Conservation (phyloP, 768 basidiomycete genomes). For the Lactifluus hygrophoroides region DNA sequence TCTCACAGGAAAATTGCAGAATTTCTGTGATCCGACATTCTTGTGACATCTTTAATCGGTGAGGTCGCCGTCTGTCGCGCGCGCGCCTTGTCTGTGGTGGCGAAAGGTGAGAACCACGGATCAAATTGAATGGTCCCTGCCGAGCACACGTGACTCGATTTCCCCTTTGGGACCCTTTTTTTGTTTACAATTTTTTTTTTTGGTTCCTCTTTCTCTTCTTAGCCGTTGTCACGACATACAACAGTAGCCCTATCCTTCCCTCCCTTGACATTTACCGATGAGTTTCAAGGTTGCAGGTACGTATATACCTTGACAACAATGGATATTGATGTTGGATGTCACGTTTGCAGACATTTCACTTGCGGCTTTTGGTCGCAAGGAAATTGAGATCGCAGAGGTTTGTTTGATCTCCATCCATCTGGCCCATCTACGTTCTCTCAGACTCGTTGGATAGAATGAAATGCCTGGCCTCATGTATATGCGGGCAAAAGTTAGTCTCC, state of each 20-base stretch:
- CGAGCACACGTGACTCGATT: not conserved
- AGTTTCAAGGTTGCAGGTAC: conserved; percentile 87
- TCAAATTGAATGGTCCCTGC: too few relatives aligned
- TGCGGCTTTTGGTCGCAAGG: conserved; percentile 99
- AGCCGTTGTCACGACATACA: not conserved
- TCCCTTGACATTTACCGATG: conserved; percentile 37
- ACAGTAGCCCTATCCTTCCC: conserved; percentile 19
- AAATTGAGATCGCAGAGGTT: conserved; percentile 98
- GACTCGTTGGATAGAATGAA: conserved; percentile 50
- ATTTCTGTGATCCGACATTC: conserved; percentile 62
- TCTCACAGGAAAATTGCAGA: conserved; percentile 58
- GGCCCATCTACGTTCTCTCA: conserved; percentile 13
- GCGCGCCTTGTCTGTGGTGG: not conserved
- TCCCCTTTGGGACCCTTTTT: not conserved
- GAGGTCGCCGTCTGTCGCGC: not conserved
- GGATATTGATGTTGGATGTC: conserved; percentile 16
- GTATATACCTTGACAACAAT: conserved; percentile 12
- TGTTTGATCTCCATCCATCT: conserved; percentile 18
- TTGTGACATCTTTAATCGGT: not conserved
- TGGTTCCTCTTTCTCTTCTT: conserved; percentile 23
- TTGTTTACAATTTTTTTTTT: conserved; percentile 5
- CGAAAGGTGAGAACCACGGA: too few relatives aligned
- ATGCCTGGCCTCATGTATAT: conserved; percentile 96
- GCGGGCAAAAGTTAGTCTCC: conserved; percentile 62
- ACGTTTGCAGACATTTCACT: conserved; percentile 71